phyloP scores from a whole-genome alignment of 768 basidiomycete genomes.

The Lactifluus echinatus region DNA sequence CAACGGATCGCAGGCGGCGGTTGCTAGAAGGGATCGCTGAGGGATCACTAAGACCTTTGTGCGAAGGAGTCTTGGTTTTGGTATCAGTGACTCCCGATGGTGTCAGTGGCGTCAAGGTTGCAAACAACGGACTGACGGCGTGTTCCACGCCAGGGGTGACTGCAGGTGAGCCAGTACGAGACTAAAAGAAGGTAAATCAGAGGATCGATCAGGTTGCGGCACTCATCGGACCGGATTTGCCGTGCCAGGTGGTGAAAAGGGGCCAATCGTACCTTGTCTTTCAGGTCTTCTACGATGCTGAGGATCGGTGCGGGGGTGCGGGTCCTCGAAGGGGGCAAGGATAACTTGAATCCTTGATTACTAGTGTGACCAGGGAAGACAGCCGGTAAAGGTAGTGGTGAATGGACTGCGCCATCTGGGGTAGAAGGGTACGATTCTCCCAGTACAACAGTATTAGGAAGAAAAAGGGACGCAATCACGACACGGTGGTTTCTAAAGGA shows the following conservation, averaged over 20 bases:
- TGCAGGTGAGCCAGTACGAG: slow-evolving; percentile 36
- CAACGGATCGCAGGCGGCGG: slow-evolving; percentile 21
- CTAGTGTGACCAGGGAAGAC: slow-evolving; percentile 8
- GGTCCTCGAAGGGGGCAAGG: slow-evolving; percentile 12
- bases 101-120: slow-evolving; percentile 24
- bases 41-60: slow-evolving; percentile 20
- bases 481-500: slow-evolving; percentile 66
- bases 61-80: slow-evolving; percentile 10
- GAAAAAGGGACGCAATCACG: slow-evolving; percentile 77
- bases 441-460: slow-evolving; percentile 62
- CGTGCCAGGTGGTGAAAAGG: neutral
- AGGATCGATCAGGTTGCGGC: neutral
- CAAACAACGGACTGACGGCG: slow-evolving; percentile 48
- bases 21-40: slow-evolving; percentile 15
- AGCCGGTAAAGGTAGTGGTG: slow-evolving; percentile 18
- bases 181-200: slow-evolving; percentile 22
- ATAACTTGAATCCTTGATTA: slow-evolving; percentile 16
- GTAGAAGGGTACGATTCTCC: slow-evolving; percentile 49
- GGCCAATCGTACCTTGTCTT: slow-evolving; percentile 42
- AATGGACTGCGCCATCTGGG: slow-evolving; percentile 30
- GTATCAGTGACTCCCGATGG: slow-evolving; percentile 13
- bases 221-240: neutral
- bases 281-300: slow-evolving; percentile 76
- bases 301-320: slow-evolving; percentile 37
- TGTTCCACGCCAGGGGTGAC: slow-evolving; percentile 36